Evolutionary conservation across 192 early-diverging fungal genomes (phyloP).

Genomic region (Gorgonomyces haynaldii): DNA sequence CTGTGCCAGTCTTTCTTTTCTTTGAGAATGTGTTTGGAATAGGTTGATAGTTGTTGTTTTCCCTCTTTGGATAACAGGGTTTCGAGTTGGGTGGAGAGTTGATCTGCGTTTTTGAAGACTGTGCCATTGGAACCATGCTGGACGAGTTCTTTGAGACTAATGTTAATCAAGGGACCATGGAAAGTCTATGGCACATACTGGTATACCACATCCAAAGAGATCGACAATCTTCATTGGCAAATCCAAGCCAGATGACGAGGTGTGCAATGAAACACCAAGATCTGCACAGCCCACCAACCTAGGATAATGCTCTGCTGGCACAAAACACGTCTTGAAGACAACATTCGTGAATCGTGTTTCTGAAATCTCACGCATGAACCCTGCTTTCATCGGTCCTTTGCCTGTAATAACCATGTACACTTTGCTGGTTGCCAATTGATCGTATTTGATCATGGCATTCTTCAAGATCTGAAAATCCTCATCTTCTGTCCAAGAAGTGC

Average conservation of each 20-base stretch:
- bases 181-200: slow-evolving; percentile 62
- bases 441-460: slow-evolving; percentile 37
- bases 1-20: too few relatives aligned
- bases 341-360: slow-evolving; percentile 39
- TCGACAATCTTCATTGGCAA: slow-evolving; percentile 98
- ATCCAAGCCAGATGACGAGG: slow-evolving; percentile 88
- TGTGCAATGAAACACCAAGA: slow-evolving; percentile 86
- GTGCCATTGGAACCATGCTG: not conserved
- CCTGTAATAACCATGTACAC: slow-evolving; percentile 85
- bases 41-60: too few relatives aligned
- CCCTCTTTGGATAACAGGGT: too few relatives aligned
- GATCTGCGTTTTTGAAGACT: not conserved
- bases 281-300: slow-evolving; percentile 81
- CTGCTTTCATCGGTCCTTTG: slow-evolving; percentile 67
- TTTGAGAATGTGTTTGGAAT: too few relatives aligned
- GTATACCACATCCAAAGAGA: slow-evolving; percentile 93
- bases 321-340: slow-evolving; percentile 67
- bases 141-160: slow-evolving; percentile 3
- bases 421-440: slow-evolving; percentile 25
- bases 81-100: too few relatives aligned
- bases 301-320: slow-evolving; percentile 73
- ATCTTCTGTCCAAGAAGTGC: slow-evolving; percentile 91
- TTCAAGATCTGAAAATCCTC: slow-evolving; percentile 86
- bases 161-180: slow-evolving; percentile 3
- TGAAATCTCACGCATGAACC: slow-evolving; percentile 56